A percentile compares a stretch with the other conserved stretches of the same genome.
Evolutionary conservation across 1,284 basidiomycete species (phyloP).

Genomic region (Boletellus dicymbophilus): DNA sequence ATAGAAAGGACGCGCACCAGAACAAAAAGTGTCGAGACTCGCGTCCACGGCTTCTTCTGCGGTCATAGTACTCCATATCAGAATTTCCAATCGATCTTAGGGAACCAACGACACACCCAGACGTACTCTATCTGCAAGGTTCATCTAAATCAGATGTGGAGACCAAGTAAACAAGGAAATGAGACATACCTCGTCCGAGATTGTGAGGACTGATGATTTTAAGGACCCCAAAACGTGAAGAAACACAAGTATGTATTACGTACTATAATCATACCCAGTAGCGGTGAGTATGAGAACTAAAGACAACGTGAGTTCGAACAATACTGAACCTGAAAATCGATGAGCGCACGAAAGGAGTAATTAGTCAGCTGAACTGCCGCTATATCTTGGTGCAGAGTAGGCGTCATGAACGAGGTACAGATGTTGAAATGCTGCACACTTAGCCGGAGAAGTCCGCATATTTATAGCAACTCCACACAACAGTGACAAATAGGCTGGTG

Average conservation of each 20-base stretch:
- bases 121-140: neutral
- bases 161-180: neutral
- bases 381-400: no score
- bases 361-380: no score
- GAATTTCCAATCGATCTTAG: neutral
- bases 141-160: neutral
- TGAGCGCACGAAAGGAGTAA: no score
- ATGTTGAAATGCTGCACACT: no score
- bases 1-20: neutral
- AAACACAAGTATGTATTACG: neutral
- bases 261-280: neutral
- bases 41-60: neutral
- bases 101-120: neutral
- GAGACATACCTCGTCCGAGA: neutral
- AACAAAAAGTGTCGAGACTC: neutral
- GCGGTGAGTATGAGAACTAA: neutral
- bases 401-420: no score
- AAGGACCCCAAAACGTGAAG: neutral
- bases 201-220: neutral
- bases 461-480: no score
- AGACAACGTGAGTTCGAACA: no score
- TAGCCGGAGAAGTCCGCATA: no score
- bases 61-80: neutral
- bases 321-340: no score
- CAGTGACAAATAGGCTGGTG: no score